Evolutionary conservation across 2,329 filamentous ascomycete genomes (phyloP).

Genomic region (Colletotrichum phormii): DNA sequence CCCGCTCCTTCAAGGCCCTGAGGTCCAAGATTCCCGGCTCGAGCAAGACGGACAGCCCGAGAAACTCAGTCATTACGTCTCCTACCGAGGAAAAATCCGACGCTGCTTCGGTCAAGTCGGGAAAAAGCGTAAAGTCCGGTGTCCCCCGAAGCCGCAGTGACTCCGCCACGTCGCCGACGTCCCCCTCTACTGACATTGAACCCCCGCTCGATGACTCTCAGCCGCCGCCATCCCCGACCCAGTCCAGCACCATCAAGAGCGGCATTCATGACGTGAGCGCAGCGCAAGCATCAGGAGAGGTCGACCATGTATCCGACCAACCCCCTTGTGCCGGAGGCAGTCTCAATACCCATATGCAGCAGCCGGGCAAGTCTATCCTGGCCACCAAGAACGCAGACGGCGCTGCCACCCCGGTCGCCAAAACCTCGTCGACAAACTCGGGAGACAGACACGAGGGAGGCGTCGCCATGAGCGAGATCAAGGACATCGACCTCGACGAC

Average conservation of each 20-base stretch:
- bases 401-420: slow-evolving; percentile 73
- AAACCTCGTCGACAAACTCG: slow-evolving; percentile 37
- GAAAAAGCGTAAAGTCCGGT: slow-evolving; percentile 68
- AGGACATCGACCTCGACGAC: slow-evolving; percentile 93
- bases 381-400: slow-evolving; percentile 76
- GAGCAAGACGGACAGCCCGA: slow-evolving; percentile 81
- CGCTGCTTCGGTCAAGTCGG: slow-evolving; percentile 79
- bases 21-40: slow-evolving; percentile 88
- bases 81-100: slow-evolving; percentile 80
- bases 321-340: slow-evolving; percentile 77
- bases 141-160: slow-evolving; percentile 61
- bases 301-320: slow-evolving; percentile 93
- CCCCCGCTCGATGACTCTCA: slow-evolving; percentile 63
- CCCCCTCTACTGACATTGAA: slow-evolving; percentile 50
- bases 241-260: slow-evolving; percentile 76
- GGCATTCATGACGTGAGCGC: slow-evolving; percentile 81
- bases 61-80: slow-evolving; percentile 76
- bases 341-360: slow-evolving; percentile 68
- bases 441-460: slow-evolving; percentile 60
- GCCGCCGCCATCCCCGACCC: slow-evolving; percentile 87
- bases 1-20: slow-evolving; percentile 85
- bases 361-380: slow-evolving; percentile 89
- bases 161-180: slow-evolving; percentile 53
- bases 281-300: slow-evolving; percentile 88
- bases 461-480: slow-evolving; percentile 90